These are phyloP conservation scores for Chrysanthemum lavandulifolium DNA, from an alignment of 129 eudicot species.

Conservation along the genomic window DNA sequence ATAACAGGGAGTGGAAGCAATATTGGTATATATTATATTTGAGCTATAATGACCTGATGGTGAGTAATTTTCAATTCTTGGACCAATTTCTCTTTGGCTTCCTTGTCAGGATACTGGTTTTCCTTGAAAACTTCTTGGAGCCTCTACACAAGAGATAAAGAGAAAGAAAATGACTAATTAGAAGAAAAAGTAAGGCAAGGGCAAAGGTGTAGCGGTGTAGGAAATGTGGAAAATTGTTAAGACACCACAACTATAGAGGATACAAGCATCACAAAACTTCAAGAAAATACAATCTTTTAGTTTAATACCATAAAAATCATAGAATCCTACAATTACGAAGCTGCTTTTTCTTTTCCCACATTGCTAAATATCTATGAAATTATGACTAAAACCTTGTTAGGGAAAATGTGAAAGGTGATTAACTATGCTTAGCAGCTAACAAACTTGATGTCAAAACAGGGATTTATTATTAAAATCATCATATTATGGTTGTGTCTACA, in stretches of 20 bases:
- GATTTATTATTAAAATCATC: too few species aligned
- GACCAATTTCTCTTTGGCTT: slow-evolving; percentile 57
- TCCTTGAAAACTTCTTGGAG: slow-evolving; percentile 65
- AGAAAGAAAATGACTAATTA: neutral
- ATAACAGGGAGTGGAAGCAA: neutral
- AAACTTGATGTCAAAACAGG: too few species aligned
- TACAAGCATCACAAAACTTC: neutral
- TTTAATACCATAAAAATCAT: too few species aligned
- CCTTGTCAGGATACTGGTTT: slow-evolving; percentile 61
- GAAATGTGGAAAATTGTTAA: neutral
- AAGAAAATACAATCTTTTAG: too few species aligned
- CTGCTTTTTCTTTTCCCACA: too few species aligned
- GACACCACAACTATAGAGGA: neutral
- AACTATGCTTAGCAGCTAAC: too few species aligned
- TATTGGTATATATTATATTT: neutral
- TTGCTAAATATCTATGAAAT: too few species aligned
- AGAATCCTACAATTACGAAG: too few species aligned
- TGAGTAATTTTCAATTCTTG: slow-evolving; percentile 57
- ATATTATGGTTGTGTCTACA: too few species aligned
- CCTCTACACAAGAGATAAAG: slow-evolving; percentile 50
- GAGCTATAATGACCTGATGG: slow-evolving; percentile 43
- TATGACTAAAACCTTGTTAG: too few species aligned
- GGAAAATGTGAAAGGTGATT: too few species aligned
- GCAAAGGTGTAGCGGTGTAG: slow-evolving; percentile 1
- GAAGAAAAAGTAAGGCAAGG: neutral